Evolutionary conservation across 2,329 filamentous ascomycete genomes (phyloP), one percentile per base, ranked within the genome.

Genomic region (Beauveria scarabaeidicola): DNA sequence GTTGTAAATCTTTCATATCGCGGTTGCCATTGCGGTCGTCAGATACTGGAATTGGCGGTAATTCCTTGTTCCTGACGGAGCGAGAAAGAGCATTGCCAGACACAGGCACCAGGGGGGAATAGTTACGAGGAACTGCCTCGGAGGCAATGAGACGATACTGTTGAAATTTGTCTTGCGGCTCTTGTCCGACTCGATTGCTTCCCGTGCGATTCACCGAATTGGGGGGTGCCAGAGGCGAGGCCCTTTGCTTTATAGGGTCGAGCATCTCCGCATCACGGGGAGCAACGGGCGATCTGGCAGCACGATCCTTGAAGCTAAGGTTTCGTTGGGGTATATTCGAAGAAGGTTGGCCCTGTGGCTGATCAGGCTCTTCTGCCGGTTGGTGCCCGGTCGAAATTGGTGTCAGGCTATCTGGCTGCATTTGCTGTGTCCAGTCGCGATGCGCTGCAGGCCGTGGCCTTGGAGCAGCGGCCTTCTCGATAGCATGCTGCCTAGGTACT

Each of bases 151-250:
- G 47, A 10, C 25, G 55, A 60, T 61, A 25, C 63, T 52, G 29
- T 57, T 53, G 36, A 62, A 57, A 46, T 50, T 13, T 43, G 41
- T 54, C 59, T 7, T 82, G 81, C 1, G 80, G 82, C 2, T 82
- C 77, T 62, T 85, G 86, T 66, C 75, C 79, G 40, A 84, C 71
- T 66, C 82, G 85, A 64, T 84, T 83, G 65, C 81, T 85, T n/a
- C 74, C 78, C 59, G 71, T 80, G 53, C 80, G 76, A 9, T 72
- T 68, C 38, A 46, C 40, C 5, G 27, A 13, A 7, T 38, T 46
- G 25, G 56, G 48, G 13, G 46, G 40, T 27, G 48, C 50, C 9
- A 52, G 50, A 25, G 57, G 41, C 5, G 57, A 47, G 6, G 50
- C 41, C 41, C 48, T 53, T 36, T 53, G 48, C 21, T 59, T 29